Conservation (phyloP, 2,329 filamentous ascomycete species). For the Monosporascus sp. region DNA sequence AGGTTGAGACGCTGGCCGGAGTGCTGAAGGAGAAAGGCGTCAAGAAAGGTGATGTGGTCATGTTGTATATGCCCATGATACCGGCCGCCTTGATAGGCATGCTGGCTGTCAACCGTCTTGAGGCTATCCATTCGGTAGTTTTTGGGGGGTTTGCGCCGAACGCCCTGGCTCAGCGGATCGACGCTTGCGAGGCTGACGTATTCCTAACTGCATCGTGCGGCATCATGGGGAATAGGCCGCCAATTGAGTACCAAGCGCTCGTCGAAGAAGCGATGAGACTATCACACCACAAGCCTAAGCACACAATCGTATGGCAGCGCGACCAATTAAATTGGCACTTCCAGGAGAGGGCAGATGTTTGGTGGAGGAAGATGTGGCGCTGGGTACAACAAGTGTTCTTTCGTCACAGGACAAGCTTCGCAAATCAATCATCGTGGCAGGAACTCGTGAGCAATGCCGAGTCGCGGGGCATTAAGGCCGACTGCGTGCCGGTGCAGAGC, state of each 20-base stretch:
- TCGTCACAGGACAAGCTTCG: too few relatives aligned
- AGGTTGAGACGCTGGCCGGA: conserved; percentile 77
- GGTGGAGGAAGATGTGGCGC: conserved; percentile 46
- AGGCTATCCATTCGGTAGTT: conserved; percentile 85
- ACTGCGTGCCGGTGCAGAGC: conserved; percentile 71
- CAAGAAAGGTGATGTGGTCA: neutral
- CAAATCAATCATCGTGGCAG: conserved; percentile 52
- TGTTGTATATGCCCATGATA: conserved; percentile 93
- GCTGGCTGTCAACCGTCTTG: conserved; percentile 73
- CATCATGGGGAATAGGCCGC: conserved; percentile 79
- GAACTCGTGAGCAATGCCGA: conserved; percentile 65
- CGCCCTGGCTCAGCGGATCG: conserved; percentile 82
- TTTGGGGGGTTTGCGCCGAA: conserved; percentile 85
- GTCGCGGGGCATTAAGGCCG: conserved; percentile 62
- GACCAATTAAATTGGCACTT: conserved; percentile 70
- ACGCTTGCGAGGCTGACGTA: conserved; percentile 68
- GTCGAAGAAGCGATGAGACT: conserved; percentile 67
- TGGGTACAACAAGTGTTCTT: too few relatives aligned
- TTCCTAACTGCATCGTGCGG: conserved; percentile 89
- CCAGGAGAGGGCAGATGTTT: conserved; percentile 57
- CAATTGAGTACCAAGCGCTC: conserved; percentile 68
- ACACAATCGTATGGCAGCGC: conserved; percentile 79
- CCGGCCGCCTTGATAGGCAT: conserved; percentile 83
- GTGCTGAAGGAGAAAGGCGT: conserved; percentile 75
- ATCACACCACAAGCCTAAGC: conserved; percentile 65